Evolutionary conservation across 768 basidiomycete genomes (phyloP).

Genomic region (Rhodotorula kratochvilovae): DNA sequence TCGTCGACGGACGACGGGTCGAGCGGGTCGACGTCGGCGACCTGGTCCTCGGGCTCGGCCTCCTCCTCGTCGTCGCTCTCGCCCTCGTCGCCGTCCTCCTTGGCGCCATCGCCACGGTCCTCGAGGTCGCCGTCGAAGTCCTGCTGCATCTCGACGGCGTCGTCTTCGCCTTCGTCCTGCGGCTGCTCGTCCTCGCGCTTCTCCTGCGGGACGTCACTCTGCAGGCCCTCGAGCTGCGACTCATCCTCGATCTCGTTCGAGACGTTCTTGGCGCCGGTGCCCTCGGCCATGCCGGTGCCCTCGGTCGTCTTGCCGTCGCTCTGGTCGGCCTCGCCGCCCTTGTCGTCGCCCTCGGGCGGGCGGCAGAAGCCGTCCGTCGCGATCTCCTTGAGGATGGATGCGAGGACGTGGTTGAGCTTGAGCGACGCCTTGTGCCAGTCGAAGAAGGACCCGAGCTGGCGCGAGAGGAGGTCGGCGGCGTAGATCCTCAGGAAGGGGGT

Average conservation of each 20-base stretch:
- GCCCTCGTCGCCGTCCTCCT: slow-evolving; percentile 54
- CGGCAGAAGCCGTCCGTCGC: slow-evolving; percentile 87
- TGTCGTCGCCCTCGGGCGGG: slow-evolving; percentile 63
- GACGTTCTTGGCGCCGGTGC: slow-evolving; percentile 76
- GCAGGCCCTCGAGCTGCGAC: slow-evolving; percentile 89
- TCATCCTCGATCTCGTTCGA: slow-evolving; percentile 95
- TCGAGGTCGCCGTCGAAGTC: slow-evolving; percentile 84
- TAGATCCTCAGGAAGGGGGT: slow-evolving; percentile 73
- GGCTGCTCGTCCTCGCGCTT: slow-evolving; percentile 47
- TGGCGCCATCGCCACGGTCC: slow-evolving; percentile 60
- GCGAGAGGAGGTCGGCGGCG: slow-evolving; percentile 55
- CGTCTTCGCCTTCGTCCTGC: slow-evolving; percentile 49
- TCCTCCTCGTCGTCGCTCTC: slow-evolving; percentile 52
- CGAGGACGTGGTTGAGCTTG: slow-evolving; percentile 76
- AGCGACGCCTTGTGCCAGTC: slow-evolving; percentile 71
- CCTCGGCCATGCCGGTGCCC: slow-evolving; percentile 84
- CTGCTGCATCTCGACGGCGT: slow-evolving; percentile 81
- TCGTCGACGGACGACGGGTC: slow-evolving; percentile 87
- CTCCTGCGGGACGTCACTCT: slow-evolving; percentile 56
- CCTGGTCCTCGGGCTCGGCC: slow-evolving; percentile 68
- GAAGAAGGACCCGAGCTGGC: slow-evolving; percentile 58
- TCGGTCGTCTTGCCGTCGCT: slow-evolving; percentile 52
- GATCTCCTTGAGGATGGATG: slow-evolving; percentile 66
- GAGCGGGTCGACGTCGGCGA: slow-evolving; percentile 72
- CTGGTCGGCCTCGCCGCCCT: slow-evolving; percentile 52